Evolutionary conservation across 208 protist species (phyloP), one percentile per base, ranked within the genome.

Genomic region (Trypanosomatidae sp.): DNA sequence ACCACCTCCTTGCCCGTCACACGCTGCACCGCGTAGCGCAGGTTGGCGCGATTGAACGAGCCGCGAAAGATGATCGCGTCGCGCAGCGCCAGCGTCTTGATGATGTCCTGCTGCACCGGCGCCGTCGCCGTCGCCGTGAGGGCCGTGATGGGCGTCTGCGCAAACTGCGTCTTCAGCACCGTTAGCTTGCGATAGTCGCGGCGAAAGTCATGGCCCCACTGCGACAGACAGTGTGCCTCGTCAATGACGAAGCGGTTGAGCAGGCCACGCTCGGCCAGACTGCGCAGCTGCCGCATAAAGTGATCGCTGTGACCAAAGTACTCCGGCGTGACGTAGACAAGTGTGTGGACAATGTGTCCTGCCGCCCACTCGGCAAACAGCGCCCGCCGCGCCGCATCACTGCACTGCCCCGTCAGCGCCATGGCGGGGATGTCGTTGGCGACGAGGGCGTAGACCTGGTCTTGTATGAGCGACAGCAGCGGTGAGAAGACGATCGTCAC

Each of bases 181-280:
- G 70, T 48, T 28, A 84, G 54, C 56, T 86, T 85, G 35, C 74
- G 63, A 61, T 92, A 87, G 43, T 80, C 73, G 2, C 78, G 83
- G 13, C 84, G 74, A 56, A 98, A 98, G 68, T 98, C 96, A 71
- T 98, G 94, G 20, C 84, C 92, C 95, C 95, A 98, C 70, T 98
- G 89, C 10, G 92, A 97, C 5, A 98, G 73, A 52, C 96, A 98
- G 66, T 98, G 96, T 15, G 83, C 94, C 66, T 98, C 96, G 51
- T 98, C 96, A 42, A 98, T 69, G 49, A 87, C 74, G 27, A 93
- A 88, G n/a, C 74, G 71, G 48, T 50, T 67, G 3, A 90, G 53
- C 26, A 88, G 63, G 3, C 54, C 40, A 66, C 60, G 62, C 22
- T 69, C 53, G 2, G 67, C 66, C 16, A 88, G 58, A 15, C 48